Evolutionary conservation across 768 basidiomycete species (phyloP), one percentile per base, ranked within the genome.

Genomic region (Auricularia auricula-judae): DNA sequence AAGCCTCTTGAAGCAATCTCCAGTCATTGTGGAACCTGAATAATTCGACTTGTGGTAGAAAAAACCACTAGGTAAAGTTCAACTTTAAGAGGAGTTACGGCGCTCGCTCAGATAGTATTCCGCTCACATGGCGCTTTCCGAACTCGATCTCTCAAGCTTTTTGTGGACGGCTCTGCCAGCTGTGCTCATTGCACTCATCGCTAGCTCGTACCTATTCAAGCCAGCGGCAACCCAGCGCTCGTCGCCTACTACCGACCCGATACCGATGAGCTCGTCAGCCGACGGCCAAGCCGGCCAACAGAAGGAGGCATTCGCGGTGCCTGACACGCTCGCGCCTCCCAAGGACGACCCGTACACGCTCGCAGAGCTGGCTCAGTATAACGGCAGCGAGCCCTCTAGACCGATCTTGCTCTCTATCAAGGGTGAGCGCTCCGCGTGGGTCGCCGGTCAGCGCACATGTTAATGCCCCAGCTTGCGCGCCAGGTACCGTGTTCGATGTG

Each of bases 331-430:
- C 44, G 77, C 76, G 14, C 83, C 87, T 0, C 90, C 92, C 21
- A 89, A 90, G 74, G 78, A 87, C 67, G 87, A 92, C 72, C 87
- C 89, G 0, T 90, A 84, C 77, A 88, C 90, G 0, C 79, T 80
- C 16, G 81, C 82, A 66, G 75, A 89, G 67, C 80, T 98, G 65
- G 85, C 80, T 44, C 67, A 80, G 69, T 93, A 79, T 72, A 85
- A 94, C 74, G 95, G 95, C 18, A 76, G 79, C 0, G 82, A 86
- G 67, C 72, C 80, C 0, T 70, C 74, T 47, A 84, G 83, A 68
- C 91, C 92, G 0, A 91, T 98, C 66, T 93, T 89, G 69, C 88
- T 98, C 53, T 88, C 93, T 36, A 95, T 98, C 77, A 98, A 97
- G 81, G 92, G 91, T 86, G 65, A 53, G 72, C 69, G 23, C 21